Evolutionary conservation across 2,329 filamentous ascomycete species (phyloP), one percentile per base, ranked within the genome.

Genomic region (Pezicula rhizophila): DNA sequence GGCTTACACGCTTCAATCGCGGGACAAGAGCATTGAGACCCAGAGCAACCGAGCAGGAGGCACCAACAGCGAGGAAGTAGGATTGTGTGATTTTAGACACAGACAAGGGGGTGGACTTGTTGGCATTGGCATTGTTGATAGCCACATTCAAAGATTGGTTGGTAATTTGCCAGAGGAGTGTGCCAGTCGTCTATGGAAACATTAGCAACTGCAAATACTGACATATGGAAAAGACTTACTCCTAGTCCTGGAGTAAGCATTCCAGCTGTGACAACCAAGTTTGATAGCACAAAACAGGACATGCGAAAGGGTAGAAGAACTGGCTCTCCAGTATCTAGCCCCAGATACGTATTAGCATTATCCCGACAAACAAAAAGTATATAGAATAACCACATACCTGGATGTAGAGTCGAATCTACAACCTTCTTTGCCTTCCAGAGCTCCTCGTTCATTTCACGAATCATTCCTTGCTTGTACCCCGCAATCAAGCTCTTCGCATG

Each of bases 121-220:
- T 99, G 55, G 92, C 89, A 68, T 99, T 99, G 64, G 92, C 88
- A 66, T 83, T 90, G 78, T 99, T 99, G 77, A 99, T 92, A 58
- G 89, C 92, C 25, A 99, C 93, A 67, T 99, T 99, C 60, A 99
- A 84, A 11, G 91, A 96, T 73, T 99, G 93, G 71, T 99, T 99
- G 58, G 87, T 82, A 50, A 96, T 82, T 71, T 99, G 93, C 93
- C 93, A 99, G 57, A 85, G 84, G 34, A 97, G 76, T 5, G 89
- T 96, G 46, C 92, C 93, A 38, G 79, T 78, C 40, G 85, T 96
- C 77, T 87, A 57, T 40, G 57, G 46, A 26, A 49, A 42, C 6
- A 23, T 23, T 14, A 41, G 43, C 37, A 52, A 18, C 39, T 20
- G 33, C 4, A 17, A 38, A 14, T 41, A n/a, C 45, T 20, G 2